Evolutionary conservation across 495 filamentous ascomycete genomes (phyloP).

Genomic region (Corynascus novoguineensis): DNA sequence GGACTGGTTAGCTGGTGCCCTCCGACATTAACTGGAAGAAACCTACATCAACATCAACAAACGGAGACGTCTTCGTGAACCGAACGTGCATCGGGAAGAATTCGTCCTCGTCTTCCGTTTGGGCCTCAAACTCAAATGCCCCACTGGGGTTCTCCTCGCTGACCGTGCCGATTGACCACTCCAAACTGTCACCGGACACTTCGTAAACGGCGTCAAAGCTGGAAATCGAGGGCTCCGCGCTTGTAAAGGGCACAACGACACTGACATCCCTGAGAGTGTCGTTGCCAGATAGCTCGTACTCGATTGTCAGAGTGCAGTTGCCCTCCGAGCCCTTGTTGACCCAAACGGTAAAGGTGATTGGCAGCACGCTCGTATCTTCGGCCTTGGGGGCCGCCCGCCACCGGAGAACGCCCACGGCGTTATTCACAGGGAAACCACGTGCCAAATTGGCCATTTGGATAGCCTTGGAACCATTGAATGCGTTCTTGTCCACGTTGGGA

Average conservation of each 20-base stretch:
- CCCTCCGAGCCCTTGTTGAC: conserved; percentile 76
- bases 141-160: conserved; percentile 75
- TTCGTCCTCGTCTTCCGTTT: conserved; percentile 74
- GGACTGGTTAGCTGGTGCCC: conserved; percentile 20
- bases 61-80: conserved; percentile 80
- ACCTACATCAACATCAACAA: conserved; percentile 86
- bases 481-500: conserved; percentile 84
- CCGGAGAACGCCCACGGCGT: conserved; percentile 78
- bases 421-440: conserved; percentile 87
- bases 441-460: conserved; percentile 81
- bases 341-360: conserved; percentile 94
- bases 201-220: conserved; percentile 93
- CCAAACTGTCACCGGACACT: conserved; percentile 84
- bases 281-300: conserved; percentile 83
- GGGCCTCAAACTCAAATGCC: conserved; percentile 89
- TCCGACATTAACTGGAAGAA: conserved; percentile 10
- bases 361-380: conserved; percentile 67
- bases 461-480: conserved; percentile 68
- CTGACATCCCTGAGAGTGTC: conserved; percentile 72
- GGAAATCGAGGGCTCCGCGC: conserved; percentile 77
- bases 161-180: conserved; percentile 84
- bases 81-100: conserved; percentile 96
- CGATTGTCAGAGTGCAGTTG: conserved; percentile 79
- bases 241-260: conserved; percentile 77
- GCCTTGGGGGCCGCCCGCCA: conserved; percentile 75